Evolutionary conservation across 306 rosid species (phyloP).

Genomic region (Quillaja saponaria): DNA sequence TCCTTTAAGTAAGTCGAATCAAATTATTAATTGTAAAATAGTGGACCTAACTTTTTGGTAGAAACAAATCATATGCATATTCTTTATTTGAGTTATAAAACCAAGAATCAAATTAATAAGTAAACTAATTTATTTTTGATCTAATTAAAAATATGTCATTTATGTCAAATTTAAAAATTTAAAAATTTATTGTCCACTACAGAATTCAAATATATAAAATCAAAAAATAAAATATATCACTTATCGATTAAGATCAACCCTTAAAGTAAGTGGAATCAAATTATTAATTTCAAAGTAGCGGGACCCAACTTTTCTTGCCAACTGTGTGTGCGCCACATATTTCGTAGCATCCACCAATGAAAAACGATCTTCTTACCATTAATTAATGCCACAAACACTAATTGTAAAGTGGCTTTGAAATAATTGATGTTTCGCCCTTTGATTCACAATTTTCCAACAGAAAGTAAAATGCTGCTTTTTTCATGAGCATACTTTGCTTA

Average conservation of each 20-base stretch:
- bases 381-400: slow-evolving; percentile 30
- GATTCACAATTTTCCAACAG: slow-evolving; percentile 44
- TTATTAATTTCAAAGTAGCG: slow-evolving; percentile 28
- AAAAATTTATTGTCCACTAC: too few species aligned
- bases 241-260: too few species aligned
- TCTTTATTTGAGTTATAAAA: too few species aligned
- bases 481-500: slow-evolving; percentile 39
- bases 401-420: slow-evolving; percentile 34
- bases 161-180: too few species aligned
- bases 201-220: too few species aligned
- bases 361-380: slow-evolving; percentile 7
- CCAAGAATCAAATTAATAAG: too few species aligned
- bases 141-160: too few species aligned
- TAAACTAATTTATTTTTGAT: too few species aligned
- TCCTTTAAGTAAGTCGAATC: too few species aligned
- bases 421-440: slow-evolving; percentile 38
- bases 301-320: slow-evolving; percentile 37
- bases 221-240: too few species aligned
- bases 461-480: slow-evolving; percentile 34
- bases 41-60: slow-evolving; percentile 43
- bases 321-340: slow-evolving; percentile 44
- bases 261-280: too few species aligned
- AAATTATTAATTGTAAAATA: slow-evolving; percentile 20
- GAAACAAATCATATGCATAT: too few species aligned
- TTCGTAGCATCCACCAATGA: slow-evolving; percentile 18